Evolutionary conservation across 495 filamentous ascomycete genomes (phyloP).

Genomic region (Aspergillus egyptiacus): DNA sequence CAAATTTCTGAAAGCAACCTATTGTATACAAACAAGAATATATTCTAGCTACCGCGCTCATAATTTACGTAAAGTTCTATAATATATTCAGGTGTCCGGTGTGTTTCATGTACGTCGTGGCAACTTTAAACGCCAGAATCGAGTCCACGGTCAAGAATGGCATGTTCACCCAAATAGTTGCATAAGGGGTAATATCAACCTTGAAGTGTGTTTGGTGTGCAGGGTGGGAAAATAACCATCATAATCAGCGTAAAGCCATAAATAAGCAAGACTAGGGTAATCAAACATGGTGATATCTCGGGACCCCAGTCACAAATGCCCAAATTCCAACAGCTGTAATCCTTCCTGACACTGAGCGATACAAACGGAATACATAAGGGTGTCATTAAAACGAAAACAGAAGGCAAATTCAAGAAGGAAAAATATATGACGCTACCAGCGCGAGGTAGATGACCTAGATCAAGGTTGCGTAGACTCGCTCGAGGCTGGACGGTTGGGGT

Average conservation of each 20-base stretch:
- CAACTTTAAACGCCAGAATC: too few species aligned
- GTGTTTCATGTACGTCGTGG: too few species aligned
- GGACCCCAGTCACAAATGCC: background rate
- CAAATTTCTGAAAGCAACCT: too few species aligned
- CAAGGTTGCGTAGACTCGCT: slow-evolving; percentile 15
- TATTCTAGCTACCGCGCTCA: too few species aligned
- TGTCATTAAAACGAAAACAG: background rate
- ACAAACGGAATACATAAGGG: background rate
- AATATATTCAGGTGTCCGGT: background rate
- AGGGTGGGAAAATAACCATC: slow-evolving; percentile 4
- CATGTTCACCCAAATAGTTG: too few species aligned
- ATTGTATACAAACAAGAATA: too few species aligned
- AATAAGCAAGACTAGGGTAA: slow-evolving; percentile 6
- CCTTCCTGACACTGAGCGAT: background rate
- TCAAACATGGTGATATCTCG: slow-evolving; percentile 8
- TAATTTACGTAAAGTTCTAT: background rate
- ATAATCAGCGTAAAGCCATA: slow-evolving; percentile 10
- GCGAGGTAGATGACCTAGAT: background rate
- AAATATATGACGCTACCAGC: background rate
- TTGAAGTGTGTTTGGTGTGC: too few species aligned
- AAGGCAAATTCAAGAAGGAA: background rate
- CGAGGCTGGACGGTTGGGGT: slow-evolving; percentile 34
- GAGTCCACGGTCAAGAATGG: too few species aligned
- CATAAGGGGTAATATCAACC: slow-evolving; percentile 10
- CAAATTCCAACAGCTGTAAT: background rate